Base-by-base conservation (phyloP, 2,329 filamentous ascomycete species). In the Phialophora verrucosa region DNA sequence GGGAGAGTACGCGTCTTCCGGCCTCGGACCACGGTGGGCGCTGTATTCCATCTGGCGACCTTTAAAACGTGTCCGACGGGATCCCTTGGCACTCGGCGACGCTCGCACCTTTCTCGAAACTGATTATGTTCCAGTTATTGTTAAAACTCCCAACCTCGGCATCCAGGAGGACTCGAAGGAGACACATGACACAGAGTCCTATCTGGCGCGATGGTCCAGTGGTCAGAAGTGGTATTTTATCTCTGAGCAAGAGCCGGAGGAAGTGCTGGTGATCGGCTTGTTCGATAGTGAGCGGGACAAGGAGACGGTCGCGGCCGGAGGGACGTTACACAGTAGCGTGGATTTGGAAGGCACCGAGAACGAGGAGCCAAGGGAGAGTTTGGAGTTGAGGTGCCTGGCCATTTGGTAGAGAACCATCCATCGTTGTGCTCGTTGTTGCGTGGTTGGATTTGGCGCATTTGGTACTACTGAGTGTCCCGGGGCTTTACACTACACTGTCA, bases 41-140 rank as follows among this genome's bases (percentile, higher is more conserved):
- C 49, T 71, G 51, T 71, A 64, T 56, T 71, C 70, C 10, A 70
- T 71, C 60, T 71, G 70, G 70, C 68, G 70, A 20, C 70, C 70
- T 14, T 42, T 70, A 62, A 70, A 70, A 50, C 59, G 62, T 20
- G 69, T 71, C 17, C 66, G 65, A 47, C 69, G 70, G n/a, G 69
- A 71, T 27, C 70, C 70, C 23, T 57, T 71, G 3, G 70, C 69
- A 11, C 63, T 70, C 25, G 69, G 69, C 17, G 69, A 70, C 55
- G 66, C 69, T 3, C 63, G 69, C 23, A 70, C 69, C 4, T 70
- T 70, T 42, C 66, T 65, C 54, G 61, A 70, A 55, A 35, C 32
- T 3, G 67, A 71, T 54, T 69, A 70, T 42, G 68, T 70, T 14
- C 68, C 65, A 14, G 68, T 70, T 11, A 56, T 66, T 12, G 63